A percentile compares a stretch with the other conserved stretches of the same genome.
Evolutionary conservation across 345 rosid genomes (phyloP).

Genomic region (Rubroshorea leprosula): DNA sequence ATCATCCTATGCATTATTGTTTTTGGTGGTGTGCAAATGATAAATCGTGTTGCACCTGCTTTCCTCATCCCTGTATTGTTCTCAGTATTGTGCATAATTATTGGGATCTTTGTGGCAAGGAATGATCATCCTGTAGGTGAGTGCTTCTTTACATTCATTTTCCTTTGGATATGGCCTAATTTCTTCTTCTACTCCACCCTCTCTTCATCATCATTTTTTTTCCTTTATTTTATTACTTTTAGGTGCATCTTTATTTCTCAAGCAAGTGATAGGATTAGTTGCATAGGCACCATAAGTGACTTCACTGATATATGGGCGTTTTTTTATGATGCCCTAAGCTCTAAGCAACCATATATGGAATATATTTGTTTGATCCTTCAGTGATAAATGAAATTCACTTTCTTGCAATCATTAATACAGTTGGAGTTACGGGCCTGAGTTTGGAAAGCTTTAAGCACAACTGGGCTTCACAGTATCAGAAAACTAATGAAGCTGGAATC

Average conservation of each 20-base stretch:
- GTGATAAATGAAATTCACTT: slow-evolving; percentile 8
- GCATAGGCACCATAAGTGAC: neutral
- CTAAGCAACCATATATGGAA: neutral
- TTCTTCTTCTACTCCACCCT: neutral
- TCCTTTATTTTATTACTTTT: neutral
- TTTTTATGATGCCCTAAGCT: neutral
- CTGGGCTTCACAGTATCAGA: slow-evolving; percentile 84
- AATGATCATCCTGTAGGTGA: slow-evolving; percentile 71
- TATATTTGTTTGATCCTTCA: too few species aligned
- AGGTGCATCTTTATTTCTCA: too few species aligned
- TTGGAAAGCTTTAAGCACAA: slow-evolving; percentile 73
- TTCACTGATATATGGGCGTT: neutral
- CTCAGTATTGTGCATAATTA: slow-evolving; percentile 84
- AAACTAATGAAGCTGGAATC: slow-evolving; percentile 87
- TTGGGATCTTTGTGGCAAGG: slow-evolving; percentile 63
- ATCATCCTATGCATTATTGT: slow-evolving; percentile 88
- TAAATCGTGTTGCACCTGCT: slow-evolving; percentile 98
- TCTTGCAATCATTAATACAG: slow-evolving; percentile 37
- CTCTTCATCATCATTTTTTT: neutral
- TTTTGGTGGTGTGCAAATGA: slow-evolving; percentile 98
- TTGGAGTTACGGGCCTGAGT: slow-evolving; percentile 86
- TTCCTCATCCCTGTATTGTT: slow-evolving; percentile 87
- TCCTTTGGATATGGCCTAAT: neutral
- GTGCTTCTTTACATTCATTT: slow-evolving; percentile 17
- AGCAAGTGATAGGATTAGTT: neutral